These are phyloP conservation scores for Linnemannia zychae DNA, from an alignment of 192 early-diverging fungal genomes.

Conservation along the genomic window DNA sequence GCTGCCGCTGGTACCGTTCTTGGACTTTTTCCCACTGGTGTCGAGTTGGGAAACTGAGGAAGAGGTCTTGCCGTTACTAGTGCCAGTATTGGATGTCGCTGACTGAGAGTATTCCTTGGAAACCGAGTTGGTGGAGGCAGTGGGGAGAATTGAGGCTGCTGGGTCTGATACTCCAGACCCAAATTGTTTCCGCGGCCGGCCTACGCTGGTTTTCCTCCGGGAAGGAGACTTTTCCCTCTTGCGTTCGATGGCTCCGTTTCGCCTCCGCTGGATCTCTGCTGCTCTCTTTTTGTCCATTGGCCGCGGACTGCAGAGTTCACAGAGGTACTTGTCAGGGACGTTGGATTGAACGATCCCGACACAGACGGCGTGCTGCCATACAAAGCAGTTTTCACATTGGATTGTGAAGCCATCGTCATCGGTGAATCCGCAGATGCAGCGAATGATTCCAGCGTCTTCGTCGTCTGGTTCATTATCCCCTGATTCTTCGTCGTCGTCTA, in stretches of 20 bases:
- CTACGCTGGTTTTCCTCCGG: constrained; percentile 27
- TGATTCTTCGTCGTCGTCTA: constrained; percentile 40
- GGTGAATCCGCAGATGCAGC: constrained; percentile 91
- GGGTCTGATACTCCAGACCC: constrained; percentile 25
- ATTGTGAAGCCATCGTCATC: constrained; percentile 99
- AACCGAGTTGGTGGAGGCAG: neutral
- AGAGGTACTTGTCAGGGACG: constrained; percentile 90
- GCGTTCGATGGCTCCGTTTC: constrained; percentile 29
- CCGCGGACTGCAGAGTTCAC: constrained; percentile 87
- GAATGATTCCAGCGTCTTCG: constrained; percentile 90
- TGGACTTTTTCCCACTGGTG: constrained; percentile 9
- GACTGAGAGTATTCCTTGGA: neutral
- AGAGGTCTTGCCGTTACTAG: neutral
- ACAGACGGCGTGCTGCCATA: constrained; percentile 97
- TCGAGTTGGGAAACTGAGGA: constrained; percentile 1
- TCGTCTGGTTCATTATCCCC: constrained; percentile 65
- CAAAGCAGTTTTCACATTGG: constrained; percentile 93
- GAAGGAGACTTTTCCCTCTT: constrained; percentile 43
- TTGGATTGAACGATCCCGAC: constrained; percentile 77
- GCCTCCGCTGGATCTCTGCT: constrained; percentile 57
- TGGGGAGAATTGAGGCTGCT: neutral
- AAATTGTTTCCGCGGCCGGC: constrained; percentile 47
- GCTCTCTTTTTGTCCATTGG: constrained; percentile 67
- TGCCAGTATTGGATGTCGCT: neutral
- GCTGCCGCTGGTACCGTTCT: neutral